These are phyloP conservation scores for Myochromella boudieri DNA, from an alignment of 768 basidiomycete species.

Conservation along the genomic window DNA sequence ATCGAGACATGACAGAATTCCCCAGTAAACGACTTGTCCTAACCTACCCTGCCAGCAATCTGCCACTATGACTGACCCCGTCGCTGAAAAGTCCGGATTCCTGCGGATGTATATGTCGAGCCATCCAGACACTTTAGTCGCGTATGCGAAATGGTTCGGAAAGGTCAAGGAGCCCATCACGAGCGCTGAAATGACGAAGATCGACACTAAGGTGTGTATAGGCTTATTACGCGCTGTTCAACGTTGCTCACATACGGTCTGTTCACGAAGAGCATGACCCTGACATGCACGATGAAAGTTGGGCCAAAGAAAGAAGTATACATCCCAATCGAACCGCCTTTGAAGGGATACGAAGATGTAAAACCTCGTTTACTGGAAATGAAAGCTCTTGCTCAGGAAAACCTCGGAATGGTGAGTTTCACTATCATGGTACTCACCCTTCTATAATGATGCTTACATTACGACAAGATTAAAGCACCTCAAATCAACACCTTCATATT, in stretches of 20 bases:
- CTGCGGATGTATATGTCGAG: constrained; percentile 83
- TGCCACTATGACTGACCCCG: constrained; percentile 60
- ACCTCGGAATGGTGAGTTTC: constrained; percentile 69
- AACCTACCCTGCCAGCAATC: too few species aligned
- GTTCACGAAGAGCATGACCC: constrained; percentile 54
- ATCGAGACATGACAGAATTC: too few species aligned
- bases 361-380: constrained; percentile 77
- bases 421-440: background rate
- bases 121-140: constrained; percentile 83
- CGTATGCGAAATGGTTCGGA: constrained; percentile 78
- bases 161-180: constrained; percentile 54
- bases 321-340: constrained; percentile 68
- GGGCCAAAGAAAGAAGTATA: constrained; percentile 47
- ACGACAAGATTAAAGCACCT: constrained; percentile 58
- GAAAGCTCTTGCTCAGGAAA: constrained; percentile 80
- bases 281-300: constrained; percentile 58
- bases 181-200: constrained; percentile 70
- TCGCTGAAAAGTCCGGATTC: constrained; percentile 73
- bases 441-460: background rate
- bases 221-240: background rate
- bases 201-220: constrained; percentile 58
- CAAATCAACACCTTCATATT: constrained; percentile 57
- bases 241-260: background rate
- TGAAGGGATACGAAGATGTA: constrained; percentile 76
- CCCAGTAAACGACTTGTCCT: too few species aligned